phyloP scores from a whole-genome alignment of 1,284 basidiomycete genomes.

The Pseudozyma thailandica region DNA sequence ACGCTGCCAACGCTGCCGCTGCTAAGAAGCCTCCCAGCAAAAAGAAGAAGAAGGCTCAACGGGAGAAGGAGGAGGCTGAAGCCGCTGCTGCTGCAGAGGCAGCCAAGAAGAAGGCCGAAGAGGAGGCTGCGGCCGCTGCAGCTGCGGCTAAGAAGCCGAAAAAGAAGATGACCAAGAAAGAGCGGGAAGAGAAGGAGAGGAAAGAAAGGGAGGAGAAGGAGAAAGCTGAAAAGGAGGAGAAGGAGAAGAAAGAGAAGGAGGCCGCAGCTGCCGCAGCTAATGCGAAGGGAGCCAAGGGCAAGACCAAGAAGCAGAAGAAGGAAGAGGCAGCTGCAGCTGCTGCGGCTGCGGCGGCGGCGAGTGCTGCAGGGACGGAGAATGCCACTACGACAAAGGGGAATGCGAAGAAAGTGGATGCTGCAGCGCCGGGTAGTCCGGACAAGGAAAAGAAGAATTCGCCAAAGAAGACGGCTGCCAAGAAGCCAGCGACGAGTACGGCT shows the following conservation, averaged over 20 bases:
- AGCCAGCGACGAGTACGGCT: conserved; percentile 18
- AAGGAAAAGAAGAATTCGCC: conserved; percentile 45
- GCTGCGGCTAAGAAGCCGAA: conserved; percentile 41
- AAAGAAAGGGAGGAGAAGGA: conserved; percentile 50
- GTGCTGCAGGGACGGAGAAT: conserved; percentile 19
- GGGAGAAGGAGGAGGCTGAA: conserved; percentile 50
- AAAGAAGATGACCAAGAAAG: conserved; percentile 59
- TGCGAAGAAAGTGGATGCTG: conserved; percentile 15
- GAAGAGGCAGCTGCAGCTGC: conserved; percentile 42
- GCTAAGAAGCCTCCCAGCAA: conserved; percentile 48
- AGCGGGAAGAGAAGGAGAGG: conserved; percentile 41
- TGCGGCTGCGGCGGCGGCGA: conserved; percentile 30
- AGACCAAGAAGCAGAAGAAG: conserved; percentile 57
- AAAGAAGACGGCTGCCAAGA: conserved; percentile 47
- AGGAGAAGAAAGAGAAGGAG: conserved; percentile 51
- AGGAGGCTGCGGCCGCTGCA: conserved; percentile 34
- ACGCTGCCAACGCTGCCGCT: conserved; percentile 18
- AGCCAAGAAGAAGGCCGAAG: conserved; percentile 46
- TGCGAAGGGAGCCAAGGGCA: conserved; percentile 30
- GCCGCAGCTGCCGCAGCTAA: conserved; percentile 22
- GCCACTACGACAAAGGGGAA: conserved; percentile 18
- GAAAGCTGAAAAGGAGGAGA: conserved; percentile 58
- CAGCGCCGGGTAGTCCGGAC: conserved; percentile 29
- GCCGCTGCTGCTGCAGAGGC: conserved; percentile 44
- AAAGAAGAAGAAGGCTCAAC: conserved; percentile 56